Percentiles rank a stretch among this genome's conserved stretches.
Evolutionary conservation across 2,329 filamentous ascomycete genomes (phyloP).

Genomic region (Beauveria scarabaeidicola): DNA sequence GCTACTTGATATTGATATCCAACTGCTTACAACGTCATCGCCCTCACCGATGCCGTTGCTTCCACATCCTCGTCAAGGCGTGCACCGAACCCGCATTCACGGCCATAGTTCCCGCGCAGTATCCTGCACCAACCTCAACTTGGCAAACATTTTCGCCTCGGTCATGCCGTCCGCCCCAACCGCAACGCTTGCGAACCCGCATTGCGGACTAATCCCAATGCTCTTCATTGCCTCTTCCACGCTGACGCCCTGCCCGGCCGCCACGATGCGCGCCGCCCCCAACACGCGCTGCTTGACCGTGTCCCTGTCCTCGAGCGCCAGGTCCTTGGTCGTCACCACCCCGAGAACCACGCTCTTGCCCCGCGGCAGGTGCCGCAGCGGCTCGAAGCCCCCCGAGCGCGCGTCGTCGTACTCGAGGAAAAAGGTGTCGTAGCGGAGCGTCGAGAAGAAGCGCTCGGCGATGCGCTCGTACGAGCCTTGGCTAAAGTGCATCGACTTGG

Average conservation of each 20-base stretch:
- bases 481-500: constrained; percentile 54
- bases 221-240: constrained; percentile 56
- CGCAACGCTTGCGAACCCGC: constrained; percentile 61
- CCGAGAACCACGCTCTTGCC: constrained; percentile 55
- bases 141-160: constrained; percentile 60
- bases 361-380: constrained; percentile 48
- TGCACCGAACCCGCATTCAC: not conserved
- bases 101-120: constrained; percentile 60
- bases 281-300: constrained; percentile 46
- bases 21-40: not conserved
- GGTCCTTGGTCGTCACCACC: constrained; percentile 53
- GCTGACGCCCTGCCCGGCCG: constrained; percentile 51
- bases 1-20: not conserved
- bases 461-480: constrained; percentile 57
- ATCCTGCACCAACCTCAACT: constrained; percentile 58
- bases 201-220: constrained; percentile 61
- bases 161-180: constrained; percentile 56
- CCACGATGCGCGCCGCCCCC: constrained; percentile 56
- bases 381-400: constrained; percentile 54
- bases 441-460: constrained; percentile 50
- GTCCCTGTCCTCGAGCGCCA: constrained; percentile 46
- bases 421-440: constrained; percentile 52
- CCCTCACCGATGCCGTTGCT: too few species aligned
- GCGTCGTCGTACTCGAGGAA: constrained; percentile 53
- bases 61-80: not conserved